A percentile compares a stretch with the other conserved stretches of the same genome.
Conservation (phyloP, 192 early-diverging fungal species). For the Neocallimastix lanati region DNA sequence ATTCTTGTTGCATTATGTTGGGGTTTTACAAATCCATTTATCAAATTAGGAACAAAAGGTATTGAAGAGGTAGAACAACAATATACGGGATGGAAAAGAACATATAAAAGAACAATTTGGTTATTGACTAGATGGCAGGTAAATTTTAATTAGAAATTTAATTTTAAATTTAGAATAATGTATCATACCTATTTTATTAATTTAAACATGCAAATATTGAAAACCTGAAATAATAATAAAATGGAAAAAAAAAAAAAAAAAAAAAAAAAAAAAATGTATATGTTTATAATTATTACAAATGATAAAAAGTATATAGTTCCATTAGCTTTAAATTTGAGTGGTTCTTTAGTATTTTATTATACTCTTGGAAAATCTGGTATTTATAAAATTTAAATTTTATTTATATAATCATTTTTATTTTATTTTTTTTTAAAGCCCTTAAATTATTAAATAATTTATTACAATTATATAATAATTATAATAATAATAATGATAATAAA, state of each 20-base stretch:
- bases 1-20: constrained; percentile 69
- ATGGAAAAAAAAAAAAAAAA: too few species aligned
- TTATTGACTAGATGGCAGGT: constrained; percentile 75
- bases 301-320: constrained; percentile 56
- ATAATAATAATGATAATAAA: too few species aligned
- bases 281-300: not conserved
- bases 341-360: constrained; percentile 83
- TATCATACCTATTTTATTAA: too few species aligned
- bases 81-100: constrained; percentile 30
- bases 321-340: constrained; percentile 71
- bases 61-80: constrained; percentile 31
- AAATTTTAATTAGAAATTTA: too few species aligned
- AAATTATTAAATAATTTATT: too few species aligned
- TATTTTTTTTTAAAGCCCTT: too few species aligned
- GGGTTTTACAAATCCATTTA: constrained; percentile 94
- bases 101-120: constrained; percentile 44
- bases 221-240: too few species aligned
- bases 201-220: too few species aligned
- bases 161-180: too few species aligned
- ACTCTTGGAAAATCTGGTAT: constrained; percentile 57
- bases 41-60: constrained; percentile 67
- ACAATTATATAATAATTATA: too few species aligned
- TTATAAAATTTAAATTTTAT: not conserved
- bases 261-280: too few species aligned
- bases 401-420: too few species aligned